Conservation (phyloP, 1,284 basidiomycete species). For the Neonothopanus nambi region DNA sequence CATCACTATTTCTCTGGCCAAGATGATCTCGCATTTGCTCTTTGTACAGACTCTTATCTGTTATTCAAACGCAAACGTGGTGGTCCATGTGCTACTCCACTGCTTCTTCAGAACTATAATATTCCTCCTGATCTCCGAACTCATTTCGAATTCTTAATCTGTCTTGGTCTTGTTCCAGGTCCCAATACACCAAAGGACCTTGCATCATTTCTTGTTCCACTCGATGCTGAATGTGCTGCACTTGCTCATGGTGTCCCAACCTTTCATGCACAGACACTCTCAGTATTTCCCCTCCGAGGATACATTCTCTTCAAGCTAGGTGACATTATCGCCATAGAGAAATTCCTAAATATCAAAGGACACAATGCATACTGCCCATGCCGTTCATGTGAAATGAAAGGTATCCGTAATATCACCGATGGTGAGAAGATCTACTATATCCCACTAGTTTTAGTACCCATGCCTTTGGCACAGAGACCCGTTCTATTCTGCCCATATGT, state of each 20-base stretch:
- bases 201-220: not conserved
- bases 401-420: not conserved
- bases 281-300: not conserved
- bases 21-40: conserved; percentile 30
- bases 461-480: too few relatives aligned
- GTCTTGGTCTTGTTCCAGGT: conserved; percentile 36
- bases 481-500: too few relatives aligned
- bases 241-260: not conserved
- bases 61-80: conserved; percentile 23
- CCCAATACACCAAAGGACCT: not conserved
- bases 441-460: too few relatives aligned
- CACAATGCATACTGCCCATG: not conserved
- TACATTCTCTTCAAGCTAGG: not conserved
- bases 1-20: conserved; percentile 29
- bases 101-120: conserved; percentile 32
- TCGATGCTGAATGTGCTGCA: not conserved
- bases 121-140: conserved; percentile 29
- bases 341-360: not conserved
- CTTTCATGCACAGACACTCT: not conserved
- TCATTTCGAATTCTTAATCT: conserved; percentile 27
- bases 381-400: not conserved
- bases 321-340: not conserved
- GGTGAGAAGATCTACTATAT: not conserved
- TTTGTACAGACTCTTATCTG: conserved; percentile 31
- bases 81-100: conserved; percentile 27